phyloP scores from a whole-genome alignment of 305 asterid species.

The Striga hermonthica region DNA sequence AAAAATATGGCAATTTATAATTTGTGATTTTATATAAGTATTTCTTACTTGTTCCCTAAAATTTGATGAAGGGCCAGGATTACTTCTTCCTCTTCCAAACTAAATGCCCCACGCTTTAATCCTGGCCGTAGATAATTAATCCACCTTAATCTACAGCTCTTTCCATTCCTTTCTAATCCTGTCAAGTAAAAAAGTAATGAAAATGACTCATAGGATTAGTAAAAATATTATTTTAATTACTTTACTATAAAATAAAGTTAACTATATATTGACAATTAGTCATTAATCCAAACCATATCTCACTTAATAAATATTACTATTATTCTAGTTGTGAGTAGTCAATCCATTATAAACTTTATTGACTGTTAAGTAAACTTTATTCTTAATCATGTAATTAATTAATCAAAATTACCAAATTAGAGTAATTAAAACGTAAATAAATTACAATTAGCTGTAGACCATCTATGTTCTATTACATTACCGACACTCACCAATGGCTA shows the following conservation, averaged over 20 bases:
- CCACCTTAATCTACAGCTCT: constrained; percentile 91
- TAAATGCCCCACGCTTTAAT: constrained; percentile 61
- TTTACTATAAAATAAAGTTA: constrained; percentile 7
- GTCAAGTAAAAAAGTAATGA: constrained; percentile 5
- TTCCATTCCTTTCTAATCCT: constrained; percentile 83
- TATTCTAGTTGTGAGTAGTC: constrained; percentile 26
- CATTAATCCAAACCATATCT: too few relatives aligned
- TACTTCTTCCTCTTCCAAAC: constrained; percentile 53
- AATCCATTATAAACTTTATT: constrained; percentile 24
- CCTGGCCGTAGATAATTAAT: constrained; percentile 84
- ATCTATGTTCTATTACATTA: too few relatives aligned
- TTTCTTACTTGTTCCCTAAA: constrained; percentile 83
- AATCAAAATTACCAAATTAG: constrained; percentile 7
- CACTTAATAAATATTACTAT: constrained; percentile 14
- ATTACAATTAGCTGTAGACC: too few relatives aligned
- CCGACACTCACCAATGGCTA: neutral
- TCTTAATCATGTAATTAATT: too few relatives aligned
- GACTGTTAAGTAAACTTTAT: neutral
- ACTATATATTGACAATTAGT: too few relatives aligned
- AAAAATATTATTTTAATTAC: too few relatives aligned
- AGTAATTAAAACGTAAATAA: too few relatives aligned
- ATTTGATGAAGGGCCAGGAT: constrained; percentile 61
- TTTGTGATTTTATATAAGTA: neutral
- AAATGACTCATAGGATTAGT: neutral
- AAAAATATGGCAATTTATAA: too few relatives aligned